These are phyloP conservation scores for Aspergillus sp. DNA, from an alignment of 2,329 filamentous ascomycete species.

Conservation along the genomic window DNA sequence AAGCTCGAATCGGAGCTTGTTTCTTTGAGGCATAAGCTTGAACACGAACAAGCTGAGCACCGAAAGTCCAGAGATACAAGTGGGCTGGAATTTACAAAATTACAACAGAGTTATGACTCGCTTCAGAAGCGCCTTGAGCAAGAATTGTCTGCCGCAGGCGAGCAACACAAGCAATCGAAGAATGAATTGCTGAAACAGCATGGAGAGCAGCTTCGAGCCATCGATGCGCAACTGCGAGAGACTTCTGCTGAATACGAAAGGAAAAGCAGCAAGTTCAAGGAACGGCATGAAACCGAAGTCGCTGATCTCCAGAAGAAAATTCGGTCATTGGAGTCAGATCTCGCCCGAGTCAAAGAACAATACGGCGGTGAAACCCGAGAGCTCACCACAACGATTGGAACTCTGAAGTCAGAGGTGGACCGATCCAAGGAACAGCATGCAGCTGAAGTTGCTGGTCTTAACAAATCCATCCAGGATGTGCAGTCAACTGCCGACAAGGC, in stretches of 20 bases:
- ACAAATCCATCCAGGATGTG: slow-evolving; percentile 59
- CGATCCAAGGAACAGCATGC: slow-evolving; percentile 62
- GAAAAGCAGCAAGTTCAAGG: slow-evolving; percentile 36
- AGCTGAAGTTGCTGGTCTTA: slow-evolving; percentile 61
- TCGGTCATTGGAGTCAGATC: slow-evolving; percentile 55
- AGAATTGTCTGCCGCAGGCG: slow-evolving; percentile 58
- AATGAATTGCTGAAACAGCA: slow-evolving; percentile 45
- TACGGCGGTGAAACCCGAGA: slow-evolving; percentile 59
- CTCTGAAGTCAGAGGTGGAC: slow-evolving; percentile 50
- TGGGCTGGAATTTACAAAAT: slow-evolving; percentile 54
- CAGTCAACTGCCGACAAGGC: slow-evolving; percentile 49
- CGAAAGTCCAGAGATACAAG: slow-evolving; percentile 62
- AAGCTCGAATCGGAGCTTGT: slow-evolving; percentile 58
- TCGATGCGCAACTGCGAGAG: slow-evolving; percentile 50
- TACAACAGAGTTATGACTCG: slow-evolving; percentile 68
- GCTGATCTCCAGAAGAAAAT: slow-evolving; percentile 63
- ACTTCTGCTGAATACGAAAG: slow-evolving; percentile 42
- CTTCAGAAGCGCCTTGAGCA: slow-evolving; percentile 69
- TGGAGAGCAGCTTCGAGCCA: slow-evolving; percentile 47
- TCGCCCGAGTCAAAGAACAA: slow-evolving; percentile 50
- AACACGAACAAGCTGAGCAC: slow-evolving; percentile 73
- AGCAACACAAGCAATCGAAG: slow-evolving; percentile 46
- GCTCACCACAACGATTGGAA: slow-evolving; percentile 57
- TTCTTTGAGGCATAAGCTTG: slow-evolving; percentile 55
- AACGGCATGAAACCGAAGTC: slow-evolving; percentile 59